Conservation (phyloP, 768 basidiomycete species). For the Tephrocybe sp. region DNA sequence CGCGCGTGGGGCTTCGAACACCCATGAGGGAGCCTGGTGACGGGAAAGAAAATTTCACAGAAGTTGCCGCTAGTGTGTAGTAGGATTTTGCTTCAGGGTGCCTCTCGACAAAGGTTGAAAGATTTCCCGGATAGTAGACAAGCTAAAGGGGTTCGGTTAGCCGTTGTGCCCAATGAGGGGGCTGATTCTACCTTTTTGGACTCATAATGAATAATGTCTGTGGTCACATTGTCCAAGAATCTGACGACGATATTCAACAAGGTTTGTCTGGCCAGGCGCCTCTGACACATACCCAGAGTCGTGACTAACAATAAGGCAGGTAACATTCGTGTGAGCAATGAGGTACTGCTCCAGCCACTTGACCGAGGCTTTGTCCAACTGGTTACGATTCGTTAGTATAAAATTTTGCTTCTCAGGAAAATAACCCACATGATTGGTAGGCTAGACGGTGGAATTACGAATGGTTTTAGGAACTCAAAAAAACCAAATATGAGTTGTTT, state of each 20-base stretch:
- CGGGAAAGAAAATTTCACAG: constrained; percentile 94
- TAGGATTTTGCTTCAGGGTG: constrained; percentile 95
- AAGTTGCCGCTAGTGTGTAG: constrained; percentile 91
- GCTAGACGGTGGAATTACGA: constrained; percentile 37
- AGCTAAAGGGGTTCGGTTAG: constrained; percentile 53
- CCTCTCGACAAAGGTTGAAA: constrained; percentile 83
- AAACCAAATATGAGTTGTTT: constrained; percentile 2
- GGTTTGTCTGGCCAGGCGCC: constrained; percentile 5
- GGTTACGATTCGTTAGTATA: constrained; percentile 8
- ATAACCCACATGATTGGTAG: constrained; percentile 81
- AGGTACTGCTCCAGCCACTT: constrained; percentile 92
- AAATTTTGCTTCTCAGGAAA: not conserved
- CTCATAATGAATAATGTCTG: constrained; percentile 98
- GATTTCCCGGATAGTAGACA: constrained; percentile 90
- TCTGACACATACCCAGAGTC: constrained; percentile 76
- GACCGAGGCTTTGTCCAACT: constrained; percentile 84
- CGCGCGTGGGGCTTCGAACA: constrained; percentile 91
- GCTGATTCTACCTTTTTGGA: constrained; percentile 65
- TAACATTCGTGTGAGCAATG: constrained; percentile 74
- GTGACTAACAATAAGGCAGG: constrained; percentile 93
- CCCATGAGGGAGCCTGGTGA: constrained; percentile 96
- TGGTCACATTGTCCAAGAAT: constrained; percentile 93
- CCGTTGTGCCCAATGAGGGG: constrained; percentile 7
- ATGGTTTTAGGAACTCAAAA: constrained; percentile 3
- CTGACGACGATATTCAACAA: constrained; percentile 33